Evolutionary conservation across 805 yeast species (phyloP), one percentile per base, ranked within the genome.

Genomic region (Candida awuae): DNA sequence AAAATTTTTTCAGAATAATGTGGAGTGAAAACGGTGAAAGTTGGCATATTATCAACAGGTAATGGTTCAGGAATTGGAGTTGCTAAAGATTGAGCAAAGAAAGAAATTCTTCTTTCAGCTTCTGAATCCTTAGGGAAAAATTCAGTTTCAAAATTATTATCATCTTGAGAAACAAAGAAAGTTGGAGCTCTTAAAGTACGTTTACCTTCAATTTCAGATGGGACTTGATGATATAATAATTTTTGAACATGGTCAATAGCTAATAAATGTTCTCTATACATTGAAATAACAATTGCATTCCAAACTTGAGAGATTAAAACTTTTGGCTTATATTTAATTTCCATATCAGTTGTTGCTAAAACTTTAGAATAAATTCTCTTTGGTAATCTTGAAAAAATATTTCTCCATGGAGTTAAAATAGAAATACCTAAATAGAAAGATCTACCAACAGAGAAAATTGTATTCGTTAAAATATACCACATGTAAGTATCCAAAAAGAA

Each of bases 21-120:
- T 56, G 98, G 97, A 51, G 90, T 83, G 63, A 90, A 70, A 17
- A 92, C 97, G 29, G 98, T 88, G 65, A 92, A 92, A 10, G 97
- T 90, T 49, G 99, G 99, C 98, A 92, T 92, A 72, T 90, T 90
- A 66, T 92, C 98, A 52, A 94, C 97, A 32, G 99, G 98, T 59
- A 92, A 72, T 46, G 99, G 97, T 68, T 92, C 98, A 47, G 96
- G 95, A 54, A 92, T 88, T 52, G 98, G 98, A 44, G 98, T 92
- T 37, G 98, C 94, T 65, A 92, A 73, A 9, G 97, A 88, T 67
- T 92, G 98, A 43, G 99, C 99, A 69, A 92, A 92, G 83, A 94
- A 92, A 43, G 97, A 85, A 54, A 92, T 88, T 75, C 99, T 92
- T 73, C 98, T 88, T 70, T 94, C 98, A 48, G 99, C 98, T 67